A percentile compares a stretch with the other conserved stretches of the same genome.
phyloP scores from a whole-genome alignment of 2,329 filamentous ascomycete species.

The Fusarium siculi region DNA sequence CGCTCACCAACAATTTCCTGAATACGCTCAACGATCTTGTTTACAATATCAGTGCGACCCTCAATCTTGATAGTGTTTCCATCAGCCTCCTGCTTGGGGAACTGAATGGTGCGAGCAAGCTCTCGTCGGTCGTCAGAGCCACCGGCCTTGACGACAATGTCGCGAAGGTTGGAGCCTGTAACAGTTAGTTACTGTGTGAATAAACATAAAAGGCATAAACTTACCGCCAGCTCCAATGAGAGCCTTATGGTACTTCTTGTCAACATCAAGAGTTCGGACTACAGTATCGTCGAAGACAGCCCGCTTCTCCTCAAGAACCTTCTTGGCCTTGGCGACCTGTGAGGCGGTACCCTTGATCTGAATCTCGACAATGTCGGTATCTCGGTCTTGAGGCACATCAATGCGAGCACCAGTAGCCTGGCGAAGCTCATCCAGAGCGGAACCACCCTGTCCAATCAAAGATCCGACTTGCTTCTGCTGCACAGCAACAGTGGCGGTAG shows the following conservation, averaged over 20 bases:
- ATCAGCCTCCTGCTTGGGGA: constrained; percentile 87
- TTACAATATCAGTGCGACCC: constrained; percentile 83
- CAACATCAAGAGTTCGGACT: constrained; percentile 84
- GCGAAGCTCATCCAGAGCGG: constrained; percentile 90
- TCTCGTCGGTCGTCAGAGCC: constrained; percentile 87
- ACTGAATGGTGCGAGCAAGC: constrained; percentile 90
- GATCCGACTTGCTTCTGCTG: constrained; percentile 94
- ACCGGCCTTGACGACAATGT: constrained; percentile 87
- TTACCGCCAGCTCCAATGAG: constrained; percentile 90
- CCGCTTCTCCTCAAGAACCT: constrained; percentile 86
- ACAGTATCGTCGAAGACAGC: constrained; percentile 92
- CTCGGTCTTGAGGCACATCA: constrained; percentile 85
- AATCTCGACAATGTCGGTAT: constrained; percentile 83
- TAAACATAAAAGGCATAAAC: constrained; percentile 46
- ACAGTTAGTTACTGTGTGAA: constrained; percentile 45
- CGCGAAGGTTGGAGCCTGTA: constrained; percentile 83
- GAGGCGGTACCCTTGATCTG: constrained; percentile 91
- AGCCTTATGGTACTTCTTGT: constrained; percentile 90
- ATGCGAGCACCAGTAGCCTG: constrained; percentile 87
- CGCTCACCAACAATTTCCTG: constrained; percentile 83
- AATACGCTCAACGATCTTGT: constrained; percentile 88
- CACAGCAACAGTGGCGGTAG: constrained; percentile 81
- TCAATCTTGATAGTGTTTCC: constrained; percentile 89
- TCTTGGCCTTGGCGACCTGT: constrained; percentile 91
- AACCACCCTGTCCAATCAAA: constrained; percentile 89